Evolutionary conservation across 1,139 yeast species (phyloP), one percentile per base, ranked within the genome.

Genomic region (Pichia sp.): DNA sequence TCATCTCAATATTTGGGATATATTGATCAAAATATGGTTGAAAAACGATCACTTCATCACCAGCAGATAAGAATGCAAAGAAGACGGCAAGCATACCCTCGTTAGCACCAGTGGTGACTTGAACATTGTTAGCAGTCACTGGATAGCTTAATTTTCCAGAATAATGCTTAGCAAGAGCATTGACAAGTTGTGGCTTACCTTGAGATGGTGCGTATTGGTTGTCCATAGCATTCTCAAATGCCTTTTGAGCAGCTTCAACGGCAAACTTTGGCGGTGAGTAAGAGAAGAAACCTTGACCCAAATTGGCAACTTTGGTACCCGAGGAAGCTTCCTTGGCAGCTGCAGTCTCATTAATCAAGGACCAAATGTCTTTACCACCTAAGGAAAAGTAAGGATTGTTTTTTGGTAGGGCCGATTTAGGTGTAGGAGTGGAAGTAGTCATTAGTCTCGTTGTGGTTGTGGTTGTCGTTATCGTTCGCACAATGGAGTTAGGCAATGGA

Each of bases 1-100:
- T 79, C 66, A 91, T 73, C 59, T 86, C 93, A 53, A 91, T 82
- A 61, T 91, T 91, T 35, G 96, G 77, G 46, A 91, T 84, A 61
- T 91, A 91, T 62, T 91, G 98, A 55, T 91, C 98, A 56, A 91
- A 91, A 58, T 86, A 91, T 2, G 98, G 98, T 59, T 91, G 95
- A 56, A 91, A 84, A n/a, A 91, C 96, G 59, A 91, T 83, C 15
- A 81, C 98, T 60, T 91, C 98, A 55, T 91, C 98, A 14, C 94
- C 97, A 2, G 78, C 74, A 33, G 84, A 73, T 46, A 91, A 63
- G 49, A 87, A 81, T 0, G 93, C 98, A 42, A 87, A 82, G 56
- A 88, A 78, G 5, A 83, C 76, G 2, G 95, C 63, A 40, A 85
- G 70, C 68, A 91, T 83, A 28, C 96, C 98, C 62, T 91, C 97